Base-by-base conservation (phyloP, 2,329 filamentous ascomycete species). In the Xylariaceae sp. region DNA sequence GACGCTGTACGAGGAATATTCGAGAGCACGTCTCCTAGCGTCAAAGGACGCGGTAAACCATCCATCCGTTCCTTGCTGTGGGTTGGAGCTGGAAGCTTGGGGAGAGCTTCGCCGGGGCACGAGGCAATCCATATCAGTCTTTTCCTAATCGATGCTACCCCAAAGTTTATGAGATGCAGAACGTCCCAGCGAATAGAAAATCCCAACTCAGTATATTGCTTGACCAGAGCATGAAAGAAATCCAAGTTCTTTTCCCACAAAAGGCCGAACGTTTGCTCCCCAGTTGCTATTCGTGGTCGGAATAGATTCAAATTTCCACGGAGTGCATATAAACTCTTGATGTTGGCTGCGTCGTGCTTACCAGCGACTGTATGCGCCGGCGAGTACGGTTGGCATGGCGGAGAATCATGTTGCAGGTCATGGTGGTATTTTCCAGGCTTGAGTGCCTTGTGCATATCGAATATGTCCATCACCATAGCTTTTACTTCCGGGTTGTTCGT, bases 211-310 rank as follows among this genome's bases (percentile, higher is more conserved):
- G 85, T 80, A 40, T 90, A 82, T 36, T 82, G 77, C 14, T 73
- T 67, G 1, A 92, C 67, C 0, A 90, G 63, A 0, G 70, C 64
- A 29, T 74, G 67, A 23, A 89, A 82, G 33, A 74, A 80, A 0
- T 68, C 60, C 4, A 64, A 59, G 42, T 82, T 78, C 0, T 70
- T 61, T 0, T 73, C 63, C 14, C 71, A 68, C 0, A 76, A 62
- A 0, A 93, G 71, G 0, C 86, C 87, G 42, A 80, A 81, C 0
- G 88, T 90, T 57, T 94, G 84, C 54, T 94, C 88, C 0, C 93
- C 67, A 0, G 87, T 93, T 1, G 86, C 75, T 0, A 92, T 59
- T 0, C 88, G 72, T 0, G 88, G 86, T 0, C 73, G 75, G 0
- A 74, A 61, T 22, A 73, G 73, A 2, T 73, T 60, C 0, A 91